phyloP scores from a whole-genome alignment of 164 flowering plant species.

The Macadamia integrifolia region DNA sequence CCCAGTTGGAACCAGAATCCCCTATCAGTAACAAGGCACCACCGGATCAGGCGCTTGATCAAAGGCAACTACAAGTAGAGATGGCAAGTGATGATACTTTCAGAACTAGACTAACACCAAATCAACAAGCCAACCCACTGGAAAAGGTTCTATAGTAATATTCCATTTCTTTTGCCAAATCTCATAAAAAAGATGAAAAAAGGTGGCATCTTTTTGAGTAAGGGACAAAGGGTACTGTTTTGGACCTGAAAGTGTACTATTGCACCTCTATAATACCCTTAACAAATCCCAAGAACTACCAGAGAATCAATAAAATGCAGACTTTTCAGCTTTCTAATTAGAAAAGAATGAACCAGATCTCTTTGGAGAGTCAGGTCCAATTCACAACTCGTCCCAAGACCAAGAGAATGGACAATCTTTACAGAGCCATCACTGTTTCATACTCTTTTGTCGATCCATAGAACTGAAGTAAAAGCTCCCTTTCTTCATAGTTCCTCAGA shows the following conservation, averaged over 20 bases:
- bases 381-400: conserved; percentile 2
- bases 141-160: conserved; percentile 45
- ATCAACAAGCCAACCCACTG: conserved; percentile 38
- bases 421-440: conserved; percentile 12
- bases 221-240: conserved; percentile 1
- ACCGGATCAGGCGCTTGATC: conserved; percentile 35
- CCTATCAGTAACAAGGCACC: conserved; percentile 56
- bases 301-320: conserved; percentile 24
- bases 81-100: conserved; percentile 41
- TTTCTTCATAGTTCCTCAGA: not conserved
- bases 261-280: conserved; percentile 3
- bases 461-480: no score
- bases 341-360: conserved; percentile 21
- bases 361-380: conserved; percentile 6
- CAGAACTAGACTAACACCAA: conserved; percentile 27
- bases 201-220: conserved; percentile 16
- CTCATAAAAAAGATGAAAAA: conserved; percentile 24
- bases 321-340: conserved; percentile 22
- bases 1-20: conserved; percentile 59
- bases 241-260: not conserved
- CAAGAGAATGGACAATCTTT: conserved; percentile 32
- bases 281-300: conserved; percentile 41
- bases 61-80: conserved; percentile 24
- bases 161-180: conserved; percentile 11
- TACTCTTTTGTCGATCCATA: not conserved